Conservation (phyloP, 305 asterid species). For the Ilex paraguariensis region DNA sequence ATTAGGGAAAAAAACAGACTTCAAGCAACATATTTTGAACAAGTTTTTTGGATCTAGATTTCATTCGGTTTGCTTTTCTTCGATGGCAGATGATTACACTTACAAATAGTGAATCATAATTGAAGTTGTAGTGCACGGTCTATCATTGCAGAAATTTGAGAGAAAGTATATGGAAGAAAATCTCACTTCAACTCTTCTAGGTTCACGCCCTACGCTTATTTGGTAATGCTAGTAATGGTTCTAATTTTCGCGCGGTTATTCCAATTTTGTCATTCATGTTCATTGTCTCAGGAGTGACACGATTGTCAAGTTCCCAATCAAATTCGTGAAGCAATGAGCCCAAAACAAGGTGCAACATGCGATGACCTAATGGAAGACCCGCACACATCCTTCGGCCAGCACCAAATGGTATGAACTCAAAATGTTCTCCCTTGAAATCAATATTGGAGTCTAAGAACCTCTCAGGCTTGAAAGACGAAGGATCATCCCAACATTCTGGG, state of each 20-base stretch:
- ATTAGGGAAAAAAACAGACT: too few species aligned
- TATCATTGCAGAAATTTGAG: too few species aligned
- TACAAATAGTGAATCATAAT: too few species aligned
- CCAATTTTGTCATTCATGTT: conserved; percentile 25
- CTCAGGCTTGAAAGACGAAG: conserved; percentile 26
- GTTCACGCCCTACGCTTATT: neutral
- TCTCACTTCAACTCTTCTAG: too few species aligned
- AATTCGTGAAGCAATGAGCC: conserved; percentile 29
- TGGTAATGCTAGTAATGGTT: conserved; percentile 24
- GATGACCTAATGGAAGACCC: conserved; percentile 25
- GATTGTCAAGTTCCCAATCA: conserved; percentile 25
- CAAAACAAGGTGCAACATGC: conserved; percentile 10
- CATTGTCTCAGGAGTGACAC: conserved; percentile 7
- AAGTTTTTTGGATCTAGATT: too few species aligned
- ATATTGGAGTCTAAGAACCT: conserved; percentile 22
- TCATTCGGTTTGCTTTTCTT: too few species aligned
- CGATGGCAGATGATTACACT: too few species aligned
- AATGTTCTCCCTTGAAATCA: conserved; percentile 12
- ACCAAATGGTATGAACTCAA: conserved; percentile 18
- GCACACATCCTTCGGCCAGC: conserved; percentile 15
- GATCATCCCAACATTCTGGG: conserved; percentile 17
- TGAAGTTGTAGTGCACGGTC: too few species aligned
- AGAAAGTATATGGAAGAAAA: too few species aligned
- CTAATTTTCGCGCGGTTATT: conserved; percentile 19
- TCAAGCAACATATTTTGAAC: too few species aligned